These are phyloP conservation scores for Colletotrichum sp. DNA, from an alignment of 2,329 filamentous ascomycete species.

Conservation along the genomic window DNA sequence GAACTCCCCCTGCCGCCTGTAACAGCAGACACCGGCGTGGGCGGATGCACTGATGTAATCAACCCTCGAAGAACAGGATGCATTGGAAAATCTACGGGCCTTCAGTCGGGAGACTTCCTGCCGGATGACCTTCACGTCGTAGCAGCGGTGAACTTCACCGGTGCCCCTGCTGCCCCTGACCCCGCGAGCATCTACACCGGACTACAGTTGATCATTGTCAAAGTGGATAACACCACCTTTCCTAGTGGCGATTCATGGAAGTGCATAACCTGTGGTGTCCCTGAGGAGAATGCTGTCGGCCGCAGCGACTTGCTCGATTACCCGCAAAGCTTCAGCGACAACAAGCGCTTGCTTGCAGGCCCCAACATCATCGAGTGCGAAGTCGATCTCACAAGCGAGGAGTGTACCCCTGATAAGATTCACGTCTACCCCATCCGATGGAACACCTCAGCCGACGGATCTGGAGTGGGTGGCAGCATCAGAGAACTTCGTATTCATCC, in stretches of 20 bases:
- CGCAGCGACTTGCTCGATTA: slow-evolving; percentile 36
- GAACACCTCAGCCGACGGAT: slow-evolving; percentile 33
- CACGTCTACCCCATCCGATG: slow-evolving; percentile 44
- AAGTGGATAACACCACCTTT: slow-evolving; percentile 44
- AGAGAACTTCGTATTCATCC: slow-evolving; percentile 48
- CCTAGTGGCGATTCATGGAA: slow-evolving; percentile 51
- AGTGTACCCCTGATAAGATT: slow-evolving; percentile 36
- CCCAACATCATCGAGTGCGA: slow-evolving; percentile 43
- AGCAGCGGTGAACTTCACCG: slow-evolving; percentile 42
- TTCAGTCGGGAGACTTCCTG: slow-evolving; percentile 34
- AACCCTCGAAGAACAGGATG: slow-evolving; percentile 44
- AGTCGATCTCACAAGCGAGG: slow-evolving; percentile 34
- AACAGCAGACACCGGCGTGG: slow-evolving; percentile 24
- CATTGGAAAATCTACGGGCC: slow-evolving; percentile 25
- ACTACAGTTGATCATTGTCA: slow-evolving; percentile 46
- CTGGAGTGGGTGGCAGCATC: slow-evolving; percentile 30
- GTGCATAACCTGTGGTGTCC: slow-evolving; percentile 50
- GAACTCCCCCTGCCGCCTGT: slow-evolving; percentile 43
- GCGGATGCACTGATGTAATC: slow-evolving; percentile 35
- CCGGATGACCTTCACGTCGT: slow-evolving; percentile 49
- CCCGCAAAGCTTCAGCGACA: slow-evolving; percentile 46
- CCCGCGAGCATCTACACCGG: slow-evolving; percentile 46
- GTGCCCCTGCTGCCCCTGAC: slow-evolving; percentile 43
- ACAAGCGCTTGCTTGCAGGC: slow-evolving; percentile 38
- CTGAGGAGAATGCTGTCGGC: slow-evolving; percentile 32